These are phyloP conservation scores for Ophiosphaerella herpotricha DNA, from an alignment of 2,329 filamentous ascomycete species.

Conservation along the genomic window DNA sequence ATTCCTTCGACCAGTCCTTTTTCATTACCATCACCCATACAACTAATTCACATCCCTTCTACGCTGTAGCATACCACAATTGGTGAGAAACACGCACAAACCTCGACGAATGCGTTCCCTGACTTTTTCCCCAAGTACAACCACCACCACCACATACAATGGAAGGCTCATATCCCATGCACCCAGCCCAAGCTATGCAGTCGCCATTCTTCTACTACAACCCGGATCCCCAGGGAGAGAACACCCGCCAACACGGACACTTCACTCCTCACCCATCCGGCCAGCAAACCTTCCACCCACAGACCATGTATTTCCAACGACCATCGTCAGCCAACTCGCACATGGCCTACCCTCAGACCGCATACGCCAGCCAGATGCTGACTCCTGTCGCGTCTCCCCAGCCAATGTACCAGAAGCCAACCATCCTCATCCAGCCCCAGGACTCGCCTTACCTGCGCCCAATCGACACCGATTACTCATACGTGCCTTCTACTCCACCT, in stretches of 20 bases:
- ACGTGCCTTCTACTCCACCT: constrained; percentile 84
- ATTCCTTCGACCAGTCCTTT: constrained; percentile 37
- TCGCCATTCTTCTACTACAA: constrained; percentile 87
- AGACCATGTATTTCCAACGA: constrained; percentile 54
- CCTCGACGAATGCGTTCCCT: not conserved
- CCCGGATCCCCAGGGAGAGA: constrained; percentile 72
- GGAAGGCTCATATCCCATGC: constrained; percentile 65
- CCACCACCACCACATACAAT: constrained; percentile 54
- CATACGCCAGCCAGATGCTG: constrained; percentile 65
- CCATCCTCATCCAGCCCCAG: constrained; percentile 68
- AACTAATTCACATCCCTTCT: constrained; percentile 29
- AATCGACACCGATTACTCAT: constrained; percentile 75
- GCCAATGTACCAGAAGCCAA: constrained; percentile 74
- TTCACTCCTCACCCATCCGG: constrained; percentile 64
- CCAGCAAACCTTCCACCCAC: constrained; percentile 47
- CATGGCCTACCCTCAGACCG: constrained; percentile 53
- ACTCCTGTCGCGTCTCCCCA: constrained; percentile 79
- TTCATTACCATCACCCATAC: constrained; percentile 26
- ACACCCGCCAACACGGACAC: constrained; percentile 70
- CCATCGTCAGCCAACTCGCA: constrained; percentile 69
- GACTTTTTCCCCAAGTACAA: constrained; percentile 6
- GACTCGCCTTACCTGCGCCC: constrained; percentile 60
- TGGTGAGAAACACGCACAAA: constrained; percentile 18
- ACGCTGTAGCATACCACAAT: constrained; percentile 12
- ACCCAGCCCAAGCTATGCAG: constrained; percentile 63